These are phyloP conservation scores for Staphylotrichum longicolle DNA, from an alignment of 495 filamentous ascomycete genomes.

Conservation along the genomic window DNA sequence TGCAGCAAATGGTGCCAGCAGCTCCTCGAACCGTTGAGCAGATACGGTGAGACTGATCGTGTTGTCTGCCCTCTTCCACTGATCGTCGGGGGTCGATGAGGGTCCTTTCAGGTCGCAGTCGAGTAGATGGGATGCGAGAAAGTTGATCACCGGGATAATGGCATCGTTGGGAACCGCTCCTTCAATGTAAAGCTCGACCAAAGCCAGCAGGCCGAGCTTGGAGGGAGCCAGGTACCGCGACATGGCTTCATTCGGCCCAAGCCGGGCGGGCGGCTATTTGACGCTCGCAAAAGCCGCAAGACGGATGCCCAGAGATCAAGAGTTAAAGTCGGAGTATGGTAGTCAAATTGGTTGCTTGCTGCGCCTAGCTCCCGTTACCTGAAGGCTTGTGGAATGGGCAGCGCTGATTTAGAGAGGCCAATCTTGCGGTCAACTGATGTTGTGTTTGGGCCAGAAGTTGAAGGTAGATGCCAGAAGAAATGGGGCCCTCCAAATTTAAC, in stretches of 20 bases:
- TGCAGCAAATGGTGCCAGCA: conserved; percentile 55
- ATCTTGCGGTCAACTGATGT: too few species aligned
- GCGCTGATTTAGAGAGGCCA: too few species aligned
- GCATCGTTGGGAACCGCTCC: conserved; percentile 69
- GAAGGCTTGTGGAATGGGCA: too few species aligned
- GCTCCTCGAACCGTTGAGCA: conserved; percentile 65
- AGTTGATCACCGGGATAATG: conserved; percentile 80
- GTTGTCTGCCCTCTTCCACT: conserved; percentile 43
- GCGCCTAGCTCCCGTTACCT: too few species aligned
- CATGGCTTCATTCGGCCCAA: conserved; percentile 45
- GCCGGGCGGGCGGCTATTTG: background rate
- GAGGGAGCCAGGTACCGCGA: conserved; percentile 79
- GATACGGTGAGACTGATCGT: conserved; percentile 54
- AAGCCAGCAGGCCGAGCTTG: conserved; percentile 76
- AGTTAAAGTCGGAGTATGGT: background rate
- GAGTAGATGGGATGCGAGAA: conserved; percentile 73
- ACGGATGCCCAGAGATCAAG: background rate
- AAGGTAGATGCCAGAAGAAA: too few species aligned
- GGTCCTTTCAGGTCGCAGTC: conserved; percentile 36
- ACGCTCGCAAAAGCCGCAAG: background rate
- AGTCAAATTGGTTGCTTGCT: background rate
- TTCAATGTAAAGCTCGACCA: conserved; percentile 77
- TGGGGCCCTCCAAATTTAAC: too few species aligned
- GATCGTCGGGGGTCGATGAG: conserved; percentile 23
- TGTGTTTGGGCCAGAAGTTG: too few species aligned